phyloP scores from a whole-genome alignment of 257 asterid species.

The Craterostigma plantagineum region DNA sequence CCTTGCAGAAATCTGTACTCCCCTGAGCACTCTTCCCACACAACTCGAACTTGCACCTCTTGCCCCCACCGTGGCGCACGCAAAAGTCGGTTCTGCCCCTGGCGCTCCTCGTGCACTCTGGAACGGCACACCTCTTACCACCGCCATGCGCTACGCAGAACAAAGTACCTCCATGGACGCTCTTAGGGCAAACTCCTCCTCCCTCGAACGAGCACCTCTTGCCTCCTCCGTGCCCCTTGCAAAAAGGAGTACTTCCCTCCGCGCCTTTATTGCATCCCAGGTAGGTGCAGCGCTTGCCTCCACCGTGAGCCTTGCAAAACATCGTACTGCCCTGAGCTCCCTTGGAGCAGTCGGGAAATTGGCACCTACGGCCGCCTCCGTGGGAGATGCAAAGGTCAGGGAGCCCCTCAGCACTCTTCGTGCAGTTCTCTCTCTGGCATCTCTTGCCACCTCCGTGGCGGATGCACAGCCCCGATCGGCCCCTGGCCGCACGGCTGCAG shows the following conservation, averaged over 20 bases:
- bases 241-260: slow-evolving; percentile 51
- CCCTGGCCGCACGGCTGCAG: slow-evolving; percentile 50
- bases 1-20: slow-evolving; percentile 62
- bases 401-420: slow-evolving; percentile 59
- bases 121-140: slow-evolving; percentile 41
- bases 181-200: slow-evolving; percentile 45
- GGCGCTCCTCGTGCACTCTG: slow-evolving; percentile 58
- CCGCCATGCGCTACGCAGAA: slow-evolving; percentile 65
- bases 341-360: slow-evolving; percentile 29
- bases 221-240: slow-evolving; percentile 72
- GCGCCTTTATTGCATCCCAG: slow-evolving; percentile 50
- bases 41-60: slow-evolving; percentile 35
- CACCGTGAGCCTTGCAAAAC: slow-evolving; percentile 68
- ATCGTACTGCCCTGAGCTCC: slow-evolving; percentile 67
- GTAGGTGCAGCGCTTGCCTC: slow-evolving; percentile 45
- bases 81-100: slow-evolving; percentile 56
- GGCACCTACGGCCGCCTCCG: slow-evolving; percentile 70
- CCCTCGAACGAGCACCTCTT: slow-evolving; percentile 48
- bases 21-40: slow-evolving; percentile 71
- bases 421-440: slow-evolving; percentile 40
- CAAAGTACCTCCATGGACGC: slow-evolving; percentile 60
- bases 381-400: slow-evolving; percentile 68
- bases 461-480: slow-evolving; percentile 55
- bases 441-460: slow-evolving; percentile 70
- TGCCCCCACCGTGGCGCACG: slow-evolving; percentile 66